Conservation (phyloP, 208 protist species). For the Porcisia deanei region DNA sequence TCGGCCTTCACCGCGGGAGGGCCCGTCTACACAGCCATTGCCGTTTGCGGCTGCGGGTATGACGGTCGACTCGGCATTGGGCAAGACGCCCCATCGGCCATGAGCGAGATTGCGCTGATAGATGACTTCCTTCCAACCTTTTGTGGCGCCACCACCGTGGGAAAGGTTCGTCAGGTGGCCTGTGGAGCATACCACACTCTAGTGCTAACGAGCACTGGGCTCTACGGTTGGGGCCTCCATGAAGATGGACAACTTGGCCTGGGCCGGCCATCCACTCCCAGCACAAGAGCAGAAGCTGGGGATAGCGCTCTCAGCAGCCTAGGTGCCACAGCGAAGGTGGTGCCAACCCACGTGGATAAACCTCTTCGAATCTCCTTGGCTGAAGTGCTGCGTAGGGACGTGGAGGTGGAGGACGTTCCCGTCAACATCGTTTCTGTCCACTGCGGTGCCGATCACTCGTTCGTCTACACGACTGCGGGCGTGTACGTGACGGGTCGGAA, state of each 20-base stretch:
- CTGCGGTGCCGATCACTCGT: slow-evolving; percentile 78
- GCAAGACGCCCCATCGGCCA: slow-evolving; percentile 11
- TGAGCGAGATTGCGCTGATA: slow-evolving; percentile 23
- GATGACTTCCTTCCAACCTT: slow-evolving; percentile 27
- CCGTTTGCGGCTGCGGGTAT: slow-evolving; percentile 75
- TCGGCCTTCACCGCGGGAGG: neutral
- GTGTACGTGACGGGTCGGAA: slow-evolving; percentile 81
- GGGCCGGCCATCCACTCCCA: slow-evolving; percentile 21
- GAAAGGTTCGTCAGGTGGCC: slow-evolving; percentile 36
- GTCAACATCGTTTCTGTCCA: slow-evolving; percentile 29
- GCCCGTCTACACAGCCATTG: slow-evolving; percentile 31
- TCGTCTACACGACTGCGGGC: slow-evolving; percentile 45
- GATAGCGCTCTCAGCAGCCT: neutral
- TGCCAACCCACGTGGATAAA: slow-evolving; percentile 6
- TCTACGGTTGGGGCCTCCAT: slow-evolving; percentile 82
- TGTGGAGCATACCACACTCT: slow-evolving; percentile 89
- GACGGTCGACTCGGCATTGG: slow-evolving; percentile 82
- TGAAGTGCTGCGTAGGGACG: slow-evolving; percentile 14
- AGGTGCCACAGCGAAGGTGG: neutral
- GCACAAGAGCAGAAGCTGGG: neutral
- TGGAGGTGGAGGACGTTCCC: neutral
- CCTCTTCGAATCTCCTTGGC: slow-evolving; percentile 55
- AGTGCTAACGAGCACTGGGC: slow-evolving; percentile 55
- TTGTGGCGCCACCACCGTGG: neutral
- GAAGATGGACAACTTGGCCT: slow-evolving; percentile 82